Base-by-base conservation (phyloP, 2,329 filamentous ascomycete genomes). In the Dactylonectria macrodidyma region DNA sequence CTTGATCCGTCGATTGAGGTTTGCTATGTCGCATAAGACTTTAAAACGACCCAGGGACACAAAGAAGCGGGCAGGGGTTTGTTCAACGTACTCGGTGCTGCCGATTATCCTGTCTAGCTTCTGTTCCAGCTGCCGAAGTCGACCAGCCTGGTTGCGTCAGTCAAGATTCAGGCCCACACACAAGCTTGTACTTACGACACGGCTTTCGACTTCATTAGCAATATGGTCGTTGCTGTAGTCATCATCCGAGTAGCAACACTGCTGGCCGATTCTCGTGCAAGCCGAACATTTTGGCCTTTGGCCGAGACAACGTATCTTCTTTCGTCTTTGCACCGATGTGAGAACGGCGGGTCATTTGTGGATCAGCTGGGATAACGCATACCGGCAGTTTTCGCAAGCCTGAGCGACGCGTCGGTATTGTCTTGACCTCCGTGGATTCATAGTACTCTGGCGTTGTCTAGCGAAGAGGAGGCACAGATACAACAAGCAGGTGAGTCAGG, bases 281-380 rank as follows among this genome's bases (percentile, higher is more conserved):
- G 70, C 67, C 6, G 70, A 72, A 12, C 70, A 72, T 54, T 46
- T 47, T 3, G 69, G 70, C 47, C 52, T 65, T 52, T 72, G 62
- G 12, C 70, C 70, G 0, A 67, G 70, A 1, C 70, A 72, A 1
- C 70, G 70, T 19, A 72, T 65, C 47, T 72, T 72, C 22, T 72
- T 72, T 2, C 70, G 69, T 0, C 70, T 71, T 12, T 44, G 14
- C 5, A 16, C 14, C 1, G 38, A n/a, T 44, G 47, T 55, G 16
- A 34, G 26, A 9, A 36, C 36, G 24, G 4, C 26, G 7, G 11
- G 16, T 14, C 9, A 33, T 36, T 10, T 38, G 26, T 19, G 51
- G 51, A 33, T 36, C 51, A 10, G 9, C 24, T n/a, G 2, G 19
- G 6, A 1, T 4, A 19, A 5, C 19, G 0, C n/a, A 7, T 68